Evolutionary conservation across 352 stramenopile species (phyloP), one percentile per base, ranked within the genome.

Genomic region (Globisporangium radiosum): DNA sequence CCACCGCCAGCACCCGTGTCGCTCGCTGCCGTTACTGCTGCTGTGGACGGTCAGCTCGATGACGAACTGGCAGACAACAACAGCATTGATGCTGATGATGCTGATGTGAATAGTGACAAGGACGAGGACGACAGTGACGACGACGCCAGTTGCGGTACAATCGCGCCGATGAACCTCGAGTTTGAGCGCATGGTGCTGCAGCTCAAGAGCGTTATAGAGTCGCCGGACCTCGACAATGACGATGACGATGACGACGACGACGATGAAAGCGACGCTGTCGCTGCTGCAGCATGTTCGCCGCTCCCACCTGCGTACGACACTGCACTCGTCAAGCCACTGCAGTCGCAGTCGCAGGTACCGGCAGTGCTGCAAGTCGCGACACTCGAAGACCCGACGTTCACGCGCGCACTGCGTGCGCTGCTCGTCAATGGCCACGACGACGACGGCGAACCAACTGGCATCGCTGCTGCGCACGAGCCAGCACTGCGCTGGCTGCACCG

Each of bases 121-220:
- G 68, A 65, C 17, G 53, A 63, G 4, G 45, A 38, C 10, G 59
- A 54, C n/a, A 43, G 49, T 17, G 61, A 63, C 7, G 40, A 42
- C 13, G 38, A 42, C 10, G 7, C 56, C 63, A 10, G 53, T 64
- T 0, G 53, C 69, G 5, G 63, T 11, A 50, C 25, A 33, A 33
- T 44, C 7, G 39, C 44, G 40, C 54, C 59, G 33, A 66, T 63
- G 3, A 86, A 81, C 50, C 60, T 91, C 15, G 81, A 91, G 61
- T 90, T 87, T 40, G 74, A 88, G 60, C 79, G 79, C 15, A 91
- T 91, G 81, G 66, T 91, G 9, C 63, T 91, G 7, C 81, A 90
- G 53, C 61, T 91, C 0, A 83, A 88, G 61, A 82, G 77, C 53
- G 74, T 79, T 17, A 67, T 91, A 17, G 76, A 87, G 49, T 57